Conservation (phyloP, 1,139 yeast species). For the Suhomyces anneliseae region DNA sequence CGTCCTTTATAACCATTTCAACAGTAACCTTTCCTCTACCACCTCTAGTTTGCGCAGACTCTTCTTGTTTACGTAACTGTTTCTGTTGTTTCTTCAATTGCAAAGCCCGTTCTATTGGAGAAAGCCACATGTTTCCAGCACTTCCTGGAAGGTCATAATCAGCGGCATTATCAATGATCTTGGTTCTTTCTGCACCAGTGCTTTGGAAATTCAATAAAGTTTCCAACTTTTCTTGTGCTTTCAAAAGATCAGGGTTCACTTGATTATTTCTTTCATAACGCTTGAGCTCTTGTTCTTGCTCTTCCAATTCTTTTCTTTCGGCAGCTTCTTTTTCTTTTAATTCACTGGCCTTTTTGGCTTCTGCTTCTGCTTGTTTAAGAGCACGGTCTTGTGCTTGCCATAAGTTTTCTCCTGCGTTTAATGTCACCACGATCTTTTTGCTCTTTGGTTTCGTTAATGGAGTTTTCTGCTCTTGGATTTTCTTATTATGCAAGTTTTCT, state of each 20-base stretch:
- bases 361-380: conserved; percentile 51
- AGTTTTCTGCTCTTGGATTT: conserved; percentile 20
- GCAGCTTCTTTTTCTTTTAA: conserved; percentile 28
- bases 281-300: conserved; percentile 38
- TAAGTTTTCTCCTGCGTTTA: conserved; percentile 62
- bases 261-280: conserved; percentile 36
- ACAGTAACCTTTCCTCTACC: conserved; percentile 77
- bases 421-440: conserved; percentile 50
- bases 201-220: conserved; percentile 78
- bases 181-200: conserved; percentile 85
- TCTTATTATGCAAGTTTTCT: conserved; percentile 17
- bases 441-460: conserved; percentile 22
- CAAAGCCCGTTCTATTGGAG: conserved; percentile 84
- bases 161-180: conserved; percentile 89
- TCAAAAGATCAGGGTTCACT: conserved; percentile 53
- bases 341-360: conserved; percentile 25
- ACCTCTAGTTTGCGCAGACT: conserved; percentile 52
- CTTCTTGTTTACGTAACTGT: conserved; percentile 62
- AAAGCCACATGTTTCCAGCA: conserved; percentile 69
- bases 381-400: conserved; percentile 70
- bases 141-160: conserved; percentile 70
- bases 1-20: conserved; percentile 76
- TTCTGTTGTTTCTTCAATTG: conserved; percentile 80
- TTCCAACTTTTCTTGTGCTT: conserved; percentile 73
- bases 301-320: conserved; percentile 32